Evolutionary conservation across 495 filamentous ascomycete genomes (phyloP).

Genomic region (Neurospora africana): DNA sequence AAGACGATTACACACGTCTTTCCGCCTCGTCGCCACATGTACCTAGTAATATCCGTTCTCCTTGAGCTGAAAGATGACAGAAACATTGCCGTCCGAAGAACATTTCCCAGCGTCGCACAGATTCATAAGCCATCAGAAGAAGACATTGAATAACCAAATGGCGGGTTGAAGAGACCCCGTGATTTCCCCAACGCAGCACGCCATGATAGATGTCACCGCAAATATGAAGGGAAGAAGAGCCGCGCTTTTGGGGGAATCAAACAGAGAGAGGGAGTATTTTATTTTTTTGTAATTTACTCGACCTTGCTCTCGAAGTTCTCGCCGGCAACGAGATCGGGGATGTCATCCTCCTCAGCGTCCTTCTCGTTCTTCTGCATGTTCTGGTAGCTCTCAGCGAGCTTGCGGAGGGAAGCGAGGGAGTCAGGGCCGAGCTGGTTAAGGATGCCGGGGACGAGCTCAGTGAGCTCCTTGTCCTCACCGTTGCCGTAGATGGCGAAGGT

Average conservation of each 20-base stretch:
- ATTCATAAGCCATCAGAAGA: background rate
- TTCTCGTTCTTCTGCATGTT: constrained; percentile 95
- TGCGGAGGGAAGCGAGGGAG: constrained; percentile 92
- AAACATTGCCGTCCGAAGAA: background rate
- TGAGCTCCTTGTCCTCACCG: constrained; percentile 99
- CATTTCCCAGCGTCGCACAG: background rate
- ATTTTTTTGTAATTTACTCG: constrained; percentile 50
- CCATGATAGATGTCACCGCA: background rate
- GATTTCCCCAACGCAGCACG: background rate
- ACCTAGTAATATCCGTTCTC: background rate
- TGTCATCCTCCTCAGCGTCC: constrained; percentile 73
- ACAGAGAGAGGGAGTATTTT: constrained; percentile 4
- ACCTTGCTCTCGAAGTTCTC: constrained; percentile 96
- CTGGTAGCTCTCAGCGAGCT: constrained; percentile 99
- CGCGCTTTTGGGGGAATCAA: constrained; percentile 2
- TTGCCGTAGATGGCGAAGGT: constrained; percentile 97
- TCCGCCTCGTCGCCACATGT: background rate
- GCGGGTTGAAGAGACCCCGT: background rate
- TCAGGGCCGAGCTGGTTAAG: constrained; percentile 98
- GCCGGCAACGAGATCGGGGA: constrained; percentile 90
- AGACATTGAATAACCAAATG: background rate
- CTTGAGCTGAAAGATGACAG: background rate
- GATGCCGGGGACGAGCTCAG: constrained; percentile 97
- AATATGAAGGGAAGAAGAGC: background rate
- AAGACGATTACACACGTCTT: background rate